Percentiles rank a stretch among this genome's conserved stretches.
Evolutionary conservation across 2,329 filamentous ascomycete species (phyloP).

Genomic region (Myrmaecium sp.): DNA sequence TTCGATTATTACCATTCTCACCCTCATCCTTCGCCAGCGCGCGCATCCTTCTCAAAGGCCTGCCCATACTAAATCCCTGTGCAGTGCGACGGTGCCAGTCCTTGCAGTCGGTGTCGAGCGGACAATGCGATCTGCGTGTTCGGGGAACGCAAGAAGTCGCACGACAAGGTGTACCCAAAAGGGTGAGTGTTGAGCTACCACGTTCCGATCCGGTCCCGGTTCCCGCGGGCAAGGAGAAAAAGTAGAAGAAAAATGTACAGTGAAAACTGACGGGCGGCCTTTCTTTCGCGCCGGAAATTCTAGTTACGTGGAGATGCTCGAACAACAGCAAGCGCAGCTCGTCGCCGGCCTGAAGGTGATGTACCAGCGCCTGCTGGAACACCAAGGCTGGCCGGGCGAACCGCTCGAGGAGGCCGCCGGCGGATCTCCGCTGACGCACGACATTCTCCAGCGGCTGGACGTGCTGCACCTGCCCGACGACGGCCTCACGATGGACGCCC

Average conservation of each 20-base stretch:
- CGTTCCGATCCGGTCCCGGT: constrained; percentile 4
- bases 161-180: constrained; percentile 53
- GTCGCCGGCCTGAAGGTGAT: constrained; percentile 44
- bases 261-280: constrained; percentile 1
- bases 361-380: constrained; percentile 35
- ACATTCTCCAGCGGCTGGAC: constrained; percentile 42
- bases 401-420: constrained; percentile 36
- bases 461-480: constrained; percentile 36
- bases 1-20: neutral
- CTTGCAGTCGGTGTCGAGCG: constrained; percentile 43
- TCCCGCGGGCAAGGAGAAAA: neutral
- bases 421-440: constrained; percentile 42
- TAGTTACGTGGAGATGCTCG: constrained; percentile 51
- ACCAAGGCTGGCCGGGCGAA: constrained; percentile 39
- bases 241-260: constrained; percentile 4
- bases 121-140: constrained; percentile 50
- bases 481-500: constrained; percentile 17
- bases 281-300: too few relatives aligned
- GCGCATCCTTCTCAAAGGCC: constrained; percentile 1
- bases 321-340: constrained; percentile 46
- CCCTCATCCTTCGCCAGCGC: neutral
- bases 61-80: constrained; percentile 5
- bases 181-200: constrained; percentile 41
- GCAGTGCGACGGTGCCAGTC: constrained; percentile 44
- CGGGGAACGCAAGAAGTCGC: constrained; percentile 47